Evolutionary conservation across 768 basidiomycete species (phyloP).

Genomic region (Calocybe cyanea): DNA sequence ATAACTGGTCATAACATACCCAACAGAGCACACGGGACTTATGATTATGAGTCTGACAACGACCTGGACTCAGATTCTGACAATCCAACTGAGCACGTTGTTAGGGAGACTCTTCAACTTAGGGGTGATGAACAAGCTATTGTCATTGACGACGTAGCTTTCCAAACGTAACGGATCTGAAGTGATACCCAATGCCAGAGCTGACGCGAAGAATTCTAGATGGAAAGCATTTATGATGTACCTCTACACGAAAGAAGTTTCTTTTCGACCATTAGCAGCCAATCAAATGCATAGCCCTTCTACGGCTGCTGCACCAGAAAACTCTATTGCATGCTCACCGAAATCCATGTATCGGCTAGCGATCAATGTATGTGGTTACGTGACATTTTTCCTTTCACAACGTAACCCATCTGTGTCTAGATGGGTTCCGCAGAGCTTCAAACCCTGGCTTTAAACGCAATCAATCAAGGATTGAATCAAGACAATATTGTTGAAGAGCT

Average conservation of each 20-base stretch:
- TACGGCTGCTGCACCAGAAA: constrained; percentile 1
- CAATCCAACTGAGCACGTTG: too few relatives aligned
- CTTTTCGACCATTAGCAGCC: constrained; percentile 25
- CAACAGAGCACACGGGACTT: constrained; percentile 1
- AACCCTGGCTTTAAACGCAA: constrained; percentile 19
- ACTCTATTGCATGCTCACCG: constrained; percentile 34
- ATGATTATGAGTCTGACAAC: constrained; percentile 20
- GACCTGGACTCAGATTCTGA: constrained; percentile 15
- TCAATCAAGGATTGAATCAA: constrained; percentile 14
- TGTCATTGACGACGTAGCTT: too few relatives aligned
- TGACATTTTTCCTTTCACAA: too few relatives aligned
- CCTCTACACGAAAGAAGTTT: constrained; percentile 31
- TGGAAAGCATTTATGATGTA: constrained; percentile 36
- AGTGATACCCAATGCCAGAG: too few relatives aligned
- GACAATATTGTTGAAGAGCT: constrained; percentile 22
- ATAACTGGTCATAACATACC: constrained; percentile 4
- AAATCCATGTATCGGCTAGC: constrained; percentile 44
- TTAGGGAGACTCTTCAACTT: too few relatives aligned
- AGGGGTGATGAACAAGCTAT: too few relatives aligned
- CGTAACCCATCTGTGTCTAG: too few relatives aligned
- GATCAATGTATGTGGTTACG: constrained; percentile 30
- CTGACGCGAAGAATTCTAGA: constrained; percentile 15
- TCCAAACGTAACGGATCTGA: too few relatives aligned
- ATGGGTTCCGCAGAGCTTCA: constrained; percentile 1
- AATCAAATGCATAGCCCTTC: constrained; percentile 6